A percentile compares a stretch with the other conserved stretches of the same genome.
Evolutionary conservation across 495 filamentous ascomycete genomes (phyloP).

Genomic region (Chlorociboria aeruginascens): DNA sequence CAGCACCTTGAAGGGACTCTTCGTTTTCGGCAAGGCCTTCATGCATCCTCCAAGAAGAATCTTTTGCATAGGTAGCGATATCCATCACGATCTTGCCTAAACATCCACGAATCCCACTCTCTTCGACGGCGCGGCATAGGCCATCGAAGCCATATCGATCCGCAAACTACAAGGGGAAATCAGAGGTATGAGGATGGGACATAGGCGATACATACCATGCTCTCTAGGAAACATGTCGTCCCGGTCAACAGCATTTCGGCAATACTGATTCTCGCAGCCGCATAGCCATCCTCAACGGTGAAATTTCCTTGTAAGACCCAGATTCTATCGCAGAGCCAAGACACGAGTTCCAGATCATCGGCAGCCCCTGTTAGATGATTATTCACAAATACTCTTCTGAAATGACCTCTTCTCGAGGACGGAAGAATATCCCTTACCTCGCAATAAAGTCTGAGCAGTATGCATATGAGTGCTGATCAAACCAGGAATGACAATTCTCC

Average conservation of each 20-base stretch:
- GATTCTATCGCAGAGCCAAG: constrained; percentile 35
- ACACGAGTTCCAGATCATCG: constrained; percentile 32
- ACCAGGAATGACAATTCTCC: constrained; percentile 35
- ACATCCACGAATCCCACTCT: constrained; percentile 37
- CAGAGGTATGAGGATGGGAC: not conserved
- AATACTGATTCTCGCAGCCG: constrained; percentile 33
- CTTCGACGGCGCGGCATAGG: constrained; percentile 31
- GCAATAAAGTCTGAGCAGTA: constrained; percentile 34
- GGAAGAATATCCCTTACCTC: constrained; percentile 21
- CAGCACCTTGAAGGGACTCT: constrained; percentile 30
- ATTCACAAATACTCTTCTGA: not conserved
- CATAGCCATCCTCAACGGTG: constrained; percentile 32
- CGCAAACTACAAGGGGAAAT: constrained; percentile 21
- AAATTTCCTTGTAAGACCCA: constrained; percentile 38
- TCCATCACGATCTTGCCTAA: constrained; percentile 28
- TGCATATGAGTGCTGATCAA: constrained; percentile 39
- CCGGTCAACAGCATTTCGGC: constrained; percentile 39
- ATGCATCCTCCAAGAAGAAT: constrained; percentile 38
- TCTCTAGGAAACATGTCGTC: constrained; percentile 40
- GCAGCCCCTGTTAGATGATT: constrained; percentile 18
- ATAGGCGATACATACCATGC: constrained; percentile 23
- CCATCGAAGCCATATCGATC: constrained; percentile 35
- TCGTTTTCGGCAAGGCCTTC: constrained; percentile 32
- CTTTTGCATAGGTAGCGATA: constrained; percentile 29
- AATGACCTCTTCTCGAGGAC: not conserved